phyloP scores from a whole-genome alignment of 1,139 yeast genomes.

The Yarrowia galli region DNA sequence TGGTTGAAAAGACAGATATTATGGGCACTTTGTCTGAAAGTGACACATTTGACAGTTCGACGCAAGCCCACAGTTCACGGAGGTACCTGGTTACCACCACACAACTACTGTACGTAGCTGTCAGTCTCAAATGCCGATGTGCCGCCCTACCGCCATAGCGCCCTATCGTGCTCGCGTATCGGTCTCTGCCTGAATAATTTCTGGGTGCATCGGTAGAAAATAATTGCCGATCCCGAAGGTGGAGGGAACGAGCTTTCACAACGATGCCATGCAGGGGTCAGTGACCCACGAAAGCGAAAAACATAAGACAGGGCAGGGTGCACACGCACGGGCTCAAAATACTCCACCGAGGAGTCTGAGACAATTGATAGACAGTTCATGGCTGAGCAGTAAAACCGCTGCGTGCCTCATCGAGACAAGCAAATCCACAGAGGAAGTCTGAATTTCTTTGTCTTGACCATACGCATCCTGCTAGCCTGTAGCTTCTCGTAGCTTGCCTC shows the following conservation, averaged over 20 bases:
- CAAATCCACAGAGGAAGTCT: background rate
- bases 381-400: background rate
- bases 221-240: constrained; percentile 19
- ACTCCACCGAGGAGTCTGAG: background rate
- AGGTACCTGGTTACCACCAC: too few species aligned
- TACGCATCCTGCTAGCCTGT: background rate
- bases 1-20: background rate
- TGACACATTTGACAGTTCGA: background rate
- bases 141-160: too few species aligned
- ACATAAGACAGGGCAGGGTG: too few species aligned
- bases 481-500: too few species aligned
- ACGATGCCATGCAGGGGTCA: constrained; percentile 22
- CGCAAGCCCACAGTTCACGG: too few species aligned
- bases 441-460: background rate
- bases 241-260: background rate
- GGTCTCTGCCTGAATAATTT: too few species aligned
- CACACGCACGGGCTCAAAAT: background rate
- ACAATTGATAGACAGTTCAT: background rate
- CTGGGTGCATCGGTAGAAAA: background rate
- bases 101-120: too few species aligned
- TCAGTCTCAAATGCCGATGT: too few species aligned
- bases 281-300: background rate
- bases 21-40: too few species aligned
- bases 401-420: background rate
- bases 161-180: too few species aligned